Evolutionary conservation across 2,329 filamentous ascomycete genomes (phyloP).

Genomic region (Paecilomyces formosus): DNA sequence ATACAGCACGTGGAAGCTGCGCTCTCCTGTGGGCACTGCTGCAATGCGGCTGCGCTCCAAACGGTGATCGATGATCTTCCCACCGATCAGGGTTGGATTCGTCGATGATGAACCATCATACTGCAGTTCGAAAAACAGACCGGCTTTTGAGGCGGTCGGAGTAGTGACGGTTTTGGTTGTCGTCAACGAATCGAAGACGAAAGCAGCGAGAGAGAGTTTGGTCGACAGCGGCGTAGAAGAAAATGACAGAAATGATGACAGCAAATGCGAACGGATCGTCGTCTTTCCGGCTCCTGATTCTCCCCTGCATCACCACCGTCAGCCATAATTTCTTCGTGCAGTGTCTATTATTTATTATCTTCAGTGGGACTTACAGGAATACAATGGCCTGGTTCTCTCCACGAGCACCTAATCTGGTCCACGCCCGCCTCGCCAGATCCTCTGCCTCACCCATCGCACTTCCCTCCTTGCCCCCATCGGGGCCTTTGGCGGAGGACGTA

Average conservation of each 20-base stretch:
- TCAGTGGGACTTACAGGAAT: slow-evolving; percentile 65
- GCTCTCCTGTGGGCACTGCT: slow-evolving; percentile 86
- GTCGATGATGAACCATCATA: slow-evolving; percentile 84
- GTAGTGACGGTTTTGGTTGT: slow-evolving; percentile 96
- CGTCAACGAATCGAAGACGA: slow-evolving; percentile 91
- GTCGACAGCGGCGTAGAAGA: slow-evolving; percentile 88
- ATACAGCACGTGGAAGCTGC: slow-evolving; percentile 93
- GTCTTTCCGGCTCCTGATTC: slow-evolving; percentile 97
- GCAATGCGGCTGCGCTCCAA: slow-evolving; percentile 87
- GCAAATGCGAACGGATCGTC: slow-evolving; percentile 79
- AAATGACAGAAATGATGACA: slow-evolving; percentile 78
- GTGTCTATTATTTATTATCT: not conserved
- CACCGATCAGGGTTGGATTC: slow-evolving; percentile 82
- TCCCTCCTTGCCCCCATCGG: slow-evolving; percentile 84
- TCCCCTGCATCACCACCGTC: slow-evolving; percentile 53
- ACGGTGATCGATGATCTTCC: slow-evolving; percentile 88
- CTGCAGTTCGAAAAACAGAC: slow-evolving; percentile 91
- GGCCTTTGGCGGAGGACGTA: slow-evolving; percentile 76
- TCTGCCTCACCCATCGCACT: slow-evolving; percentile 90
- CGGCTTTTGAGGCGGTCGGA: slow-evolving; percentile 89
- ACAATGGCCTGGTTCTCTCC: slow-evolving; percentile 90
- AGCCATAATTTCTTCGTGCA: slow-evolving; percentile 8
- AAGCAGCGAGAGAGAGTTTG: slow-evolving; percentile 87
- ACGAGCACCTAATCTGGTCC: slow-evolving; percentile 73
- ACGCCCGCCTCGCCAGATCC: slow-evolving; percentile 81